A percentile compares a stretch with the other conserved stretches of the same genome.
Conservation (phyloP, 495 filamentous ascomycete species). For the Aspergillus sclerotioniger region DNA sequence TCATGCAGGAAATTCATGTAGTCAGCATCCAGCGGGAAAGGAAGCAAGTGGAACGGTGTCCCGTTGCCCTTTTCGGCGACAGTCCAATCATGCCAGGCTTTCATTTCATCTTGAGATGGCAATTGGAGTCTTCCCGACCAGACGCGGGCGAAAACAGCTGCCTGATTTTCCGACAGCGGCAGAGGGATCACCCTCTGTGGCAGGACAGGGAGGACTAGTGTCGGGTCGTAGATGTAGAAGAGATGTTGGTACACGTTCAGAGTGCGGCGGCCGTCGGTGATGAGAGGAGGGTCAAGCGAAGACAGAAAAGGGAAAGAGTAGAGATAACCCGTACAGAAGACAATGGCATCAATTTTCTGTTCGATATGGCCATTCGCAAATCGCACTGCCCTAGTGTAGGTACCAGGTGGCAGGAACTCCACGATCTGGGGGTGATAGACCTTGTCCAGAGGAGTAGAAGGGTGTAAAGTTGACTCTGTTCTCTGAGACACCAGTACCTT, state of each 20-base stretch:
- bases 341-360: constrained; percentile 50
- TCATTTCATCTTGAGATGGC: constrained; percentile 62
- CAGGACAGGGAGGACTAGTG: constrained; percentile 73
- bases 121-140: constrained; percentile 67
- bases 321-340: constrained; percentile 60
- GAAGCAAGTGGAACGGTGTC: constrained; percentile 61
- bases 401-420: constrained; percentile 48
- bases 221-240: constrained; percentile 72
- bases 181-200: constrained; percentile 83
- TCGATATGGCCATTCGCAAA: constrained; percentile 52
- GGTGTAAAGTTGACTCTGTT: constrained; percentile 39
- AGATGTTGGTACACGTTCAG: constrained; percentile 72
- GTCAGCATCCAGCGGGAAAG: constrained; percentile 70
- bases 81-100: constrained; percentile 54
- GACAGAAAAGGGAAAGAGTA: constrained; percentile 60
- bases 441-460: constrained; percentile 34
- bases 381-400: constrained; percentile 45
- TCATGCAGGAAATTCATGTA: constrained; percentile 73
- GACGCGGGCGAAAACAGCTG: constrained; percentile 69
- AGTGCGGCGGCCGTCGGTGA: constrained; percentile 67
- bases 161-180: constrained; percentile 74
- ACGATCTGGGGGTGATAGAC: constrained; percentile 58
- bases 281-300: constrained; percentile 53
- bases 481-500: constrained; percentile 54
- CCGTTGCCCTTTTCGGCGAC: constrained; percentile 46